Percentiles rank a stretch among this genome's conserved stretches.
Evolutionary conservation across 306 rosid genomes (phyloP).

Genomic region (Psophocarpus tetragonolobus): DNA sequence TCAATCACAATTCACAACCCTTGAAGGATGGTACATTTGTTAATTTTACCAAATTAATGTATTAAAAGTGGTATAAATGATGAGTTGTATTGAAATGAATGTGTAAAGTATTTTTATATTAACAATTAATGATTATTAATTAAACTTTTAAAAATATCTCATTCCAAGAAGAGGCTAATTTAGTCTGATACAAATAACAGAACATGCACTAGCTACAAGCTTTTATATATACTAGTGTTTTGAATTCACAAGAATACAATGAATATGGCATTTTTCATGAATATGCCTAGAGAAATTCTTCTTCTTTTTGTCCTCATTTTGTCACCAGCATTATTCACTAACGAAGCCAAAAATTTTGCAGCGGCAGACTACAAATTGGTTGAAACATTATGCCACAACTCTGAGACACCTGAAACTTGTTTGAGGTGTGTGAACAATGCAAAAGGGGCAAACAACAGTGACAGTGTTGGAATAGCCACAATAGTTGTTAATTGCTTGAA

Average conservation of each 20-base stretch:
- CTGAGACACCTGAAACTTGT: slow-evolving; percentile 24
- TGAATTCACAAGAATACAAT: not conserved
- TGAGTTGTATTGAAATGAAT: too few relatives aligned
- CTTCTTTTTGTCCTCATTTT: not conserved
- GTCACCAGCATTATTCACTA: not conserved
- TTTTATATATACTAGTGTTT: not conserved
- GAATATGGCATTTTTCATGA: not conserved
- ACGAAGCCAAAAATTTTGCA: not conserved
- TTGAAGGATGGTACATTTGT: too few relatives aligned
- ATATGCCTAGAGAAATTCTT: not conserved
- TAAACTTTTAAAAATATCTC: too few relatives aligned
- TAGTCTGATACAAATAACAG: not conserved
- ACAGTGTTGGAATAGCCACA: slow-evolving; percentile 1
- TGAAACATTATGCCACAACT: not conserved
- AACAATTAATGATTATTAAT: too few relatives aligned
- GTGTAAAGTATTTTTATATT: too few relatives aligned
- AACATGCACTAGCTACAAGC: not conserved
- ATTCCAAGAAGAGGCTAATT: too few relatives aligned
- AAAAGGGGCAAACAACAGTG: not conserved
- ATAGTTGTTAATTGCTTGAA: not conserved
- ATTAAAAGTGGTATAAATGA: too few relatives aligned
- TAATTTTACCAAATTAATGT: too few relatives aligned
- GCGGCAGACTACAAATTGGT: slow-evolving; percentile 11
- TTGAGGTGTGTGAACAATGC: not conserved
- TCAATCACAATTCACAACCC: too few relatives aligned